Evolutionary conservation across 2,329 filamentous ascomycete genomes (phyloP).

Genomic region (Shiraia sp.): DNA sequence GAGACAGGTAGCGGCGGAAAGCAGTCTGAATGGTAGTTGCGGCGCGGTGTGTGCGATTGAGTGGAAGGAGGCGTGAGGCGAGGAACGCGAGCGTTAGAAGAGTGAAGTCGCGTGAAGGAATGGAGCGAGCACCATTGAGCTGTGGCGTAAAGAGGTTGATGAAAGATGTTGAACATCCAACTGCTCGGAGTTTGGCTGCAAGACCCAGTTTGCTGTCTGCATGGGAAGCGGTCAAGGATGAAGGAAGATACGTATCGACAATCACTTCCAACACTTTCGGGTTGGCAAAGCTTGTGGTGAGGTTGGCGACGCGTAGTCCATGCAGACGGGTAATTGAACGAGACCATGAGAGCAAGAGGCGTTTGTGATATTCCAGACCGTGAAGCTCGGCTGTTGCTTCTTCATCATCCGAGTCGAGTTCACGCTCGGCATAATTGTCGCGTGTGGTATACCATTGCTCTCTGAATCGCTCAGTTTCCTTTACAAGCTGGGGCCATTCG

Average conservation of each 20-base stretch:
- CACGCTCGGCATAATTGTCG: slow-evolving; percentile 34
- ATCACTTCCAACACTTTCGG: slow-evolving; percentile 59
- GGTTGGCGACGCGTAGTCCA: slow-evolving; percentile 54
- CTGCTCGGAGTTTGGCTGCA: slow-evolving; percentile 42
- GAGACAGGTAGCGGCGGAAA: slow-evolving; percentile 49
- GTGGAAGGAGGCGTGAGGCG: slow-evolving; percentile 60
- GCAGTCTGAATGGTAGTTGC: slow-evolving; percentile 57
- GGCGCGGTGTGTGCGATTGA: slow-evolving; percentile 55
- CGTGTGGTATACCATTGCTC: slow-evolving; percentile 33
- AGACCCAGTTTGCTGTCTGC: slow-evolving; percentile 21
- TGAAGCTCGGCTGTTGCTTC: slow-evolving; percentile 27
- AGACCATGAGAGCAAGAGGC: slow-evolving; percentile 61
- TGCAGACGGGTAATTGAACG: slow-evolving; percentile 53
- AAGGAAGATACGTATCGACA: slow-evolving; percentile 58
- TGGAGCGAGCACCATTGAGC: slow-evolving; percentile 32
- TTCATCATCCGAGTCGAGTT: slow-evolving; percentile 40
- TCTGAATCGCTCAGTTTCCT: slow-evolving; percentile 55
- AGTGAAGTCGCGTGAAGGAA: slow-evolving; percentile 60
- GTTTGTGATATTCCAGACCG: slow-evolving; percentile 40
- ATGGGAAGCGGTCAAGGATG: slow-evolving; percentile 10
- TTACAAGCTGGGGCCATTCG: slow-evolving; percentile 58
- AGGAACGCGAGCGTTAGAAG: slow-evolving; percentile 63
- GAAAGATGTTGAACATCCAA: slow-evolving; percentile 52
- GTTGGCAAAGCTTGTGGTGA: slow-evolving; percentile 63
- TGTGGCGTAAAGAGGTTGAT: slow-evolving; percentile 46